These are phyloP conservation scores for Yarrowia hollandica DNA, from an alignment of 805 yeast species.

Conservation along the genomic window DNA sequence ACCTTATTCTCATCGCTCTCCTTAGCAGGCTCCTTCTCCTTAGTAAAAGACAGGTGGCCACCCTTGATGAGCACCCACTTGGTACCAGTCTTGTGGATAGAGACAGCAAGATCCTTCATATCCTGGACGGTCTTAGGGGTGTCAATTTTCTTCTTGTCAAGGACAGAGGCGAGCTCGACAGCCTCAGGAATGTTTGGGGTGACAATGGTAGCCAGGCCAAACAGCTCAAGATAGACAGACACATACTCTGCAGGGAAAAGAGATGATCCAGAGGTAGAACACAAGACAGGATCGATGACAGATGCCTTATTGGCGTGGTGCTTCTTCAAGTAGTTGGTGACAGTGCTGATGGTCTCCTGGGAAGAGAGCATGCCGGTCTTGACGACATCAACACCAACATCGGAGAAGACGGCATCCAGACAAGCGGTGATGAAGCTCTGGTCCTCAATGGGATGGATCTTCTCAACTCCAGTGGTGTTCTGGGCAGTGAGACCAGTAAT, in stretches of 20 bases:
- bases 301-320: constrained; percentile 44
- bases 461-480: constrained; percentile 53
- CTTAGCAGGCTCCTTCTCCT: constrained; percentile 27
- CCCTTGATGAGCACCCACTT: constrained; percentile 70
- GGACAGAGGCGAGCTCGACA: constrained; percentile 39
- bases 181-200: constrained; percentile 83
- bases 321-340: constrained; percentile 44
- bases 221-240: constrained; percentile 39
- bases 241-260: constrained; percentile 43
- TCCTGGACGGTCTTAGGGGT: constrained; percentile 43
- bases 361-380: constrained; percentile 77
- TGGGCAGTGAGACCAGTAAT: constrained; percentile 81
- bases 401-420: constrained; percentile 57
- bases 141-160: neutral
- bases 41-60: constrained; percentile 59
- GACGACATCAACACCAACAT: constrained; percentile 62
- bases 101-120: constrained; percentile 44
- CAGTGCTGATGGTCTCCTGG: constrained; percentile 51
- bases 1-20: constrained; percentile 32
- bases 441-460: constrained; percentile 46
- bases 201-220: constrained; percentile 57
- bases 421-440: constrained; percentile 49
- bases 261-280: constrained; percentile 72
- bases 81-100: constrained; percentile 47
- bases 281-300: constrained; percentile 82